Evolutionary conservation across 2,329 filamentous ascomycete species (phyloP), one percentile per base, ranked within the genome.

Genomic region (Cordyceps cicadae): DNA sequence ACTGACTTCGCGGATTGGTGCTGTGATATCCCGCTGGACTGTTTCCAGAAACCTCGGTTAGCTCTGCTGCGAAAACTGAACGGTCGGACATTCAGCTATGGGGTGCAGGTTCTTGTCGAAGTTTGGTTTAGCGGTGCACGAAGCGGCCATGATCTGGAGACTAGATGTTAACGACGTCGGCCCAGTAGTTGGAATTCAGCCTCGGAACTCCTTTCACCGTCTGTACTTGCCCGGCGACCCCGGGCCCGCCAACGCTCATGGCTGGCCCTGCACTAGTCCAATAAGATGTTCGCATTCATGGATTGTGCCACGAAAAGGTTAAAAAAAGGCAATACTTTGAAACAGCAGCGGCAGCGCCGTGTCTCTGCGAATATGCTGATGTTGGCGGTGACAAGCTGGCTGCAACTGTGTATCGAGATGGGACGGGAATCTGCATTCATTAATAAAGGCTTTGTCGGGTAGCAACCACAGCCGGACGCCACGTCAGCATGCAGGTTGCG

Each of bases 181-280:
- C 45, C 41, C 46, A 26, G n/a, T n/a, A 4, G 24, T 24, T 56
- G 34, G 51, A 21, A 52, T 29, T 37, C 12, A 46, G 21, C n/a
- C n/a, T 46, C 9, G n/a, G 17, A 26, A 41, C 26, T 32, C 45
- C 29, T 56, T 56, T 9, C 43, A 39, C 14, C 43, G 43, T 39
- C 50, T 3, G 24, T 24, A 24, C 19, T 3, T 49, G 48, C 46
- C 48, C 56, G 56, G 56, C 37, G 48, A 59, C 56, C 37, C 56
- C 56, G 56, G 48, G 56, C 56, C 56, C 45, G 56, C 56, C 26
- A 43, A 37, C 48, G 29, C 17, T 37, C 46, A 51, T 59, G 34
- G 32, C n/a, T 34, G 34, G 55, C 55, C 56, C 37, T 41, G 37
- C 37, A 50, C 54, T 41, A 51, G 49, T 32, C 56, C 48, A 51